Evolutionary conservation across 2,329 filamentous ascomycete species (phyloP), one percentile per base, ranked within the genome.

Genomic region (Lachnellula occidentalis): DNA sequence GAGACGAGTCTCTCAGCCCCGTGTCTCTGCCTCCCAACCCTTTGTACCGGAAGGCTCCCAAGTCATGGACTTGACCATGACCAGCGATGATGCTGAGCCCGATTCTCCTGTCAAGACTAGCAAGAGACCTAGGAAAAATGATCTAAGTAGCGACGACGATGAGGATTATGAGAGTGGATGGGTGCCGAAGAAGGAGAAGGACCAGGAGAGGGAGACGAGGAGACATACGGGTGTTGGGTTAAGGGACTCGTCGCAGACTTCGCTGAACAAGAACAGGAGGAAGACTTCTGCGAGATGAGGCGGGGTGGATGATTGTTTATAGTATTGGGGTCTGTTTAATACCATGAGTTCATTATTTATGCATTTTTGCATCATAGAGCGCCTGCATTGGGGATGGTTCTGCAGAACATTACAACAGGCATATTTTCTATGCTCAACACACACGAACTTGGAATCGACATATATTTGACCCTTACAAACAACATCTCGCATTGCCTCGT

Each of bases 31-130:
- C 45, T 27, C 46, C 15, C 50, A 53, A n/a, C 43, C 24, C n/a
- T 27, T 56, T 27, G 52, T 71, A 31, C 72, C 73, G 2, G 50
- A 67, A 2, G 71, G 71, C 5, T 69, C 69, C 0, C 72, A 74
- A 47, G 64, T 75, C 4, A 50, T 74, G 4, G 70, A 73, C 48
- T 58, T 75, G 21, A 65, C 64, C 1, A n/a, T 60, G 17, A 62
- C 58, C 7, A 66, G 62, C 7, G 65, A 61, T 27, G 62, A 66
- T 52, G 24, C 45, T 21, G 63, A 66, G 8, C 45, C 50, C 4
- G 62, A 49, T 14, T 21, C 42, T 48, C 21, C 17, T 5, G 42
- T 21, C 4, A 19, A 37, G n/a, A 12, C 42, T 21, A 51, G 48
- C 31, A 15, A 14, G 12, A 53, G 5, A 19, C 51, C 55, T 17